Percentiles rank a stretch among this genome's conserved stretches.
phyloP scores from a whole-genome alignment of 2,329 filamentous ascomycete species.

The Penicillium sp. region DNA sequence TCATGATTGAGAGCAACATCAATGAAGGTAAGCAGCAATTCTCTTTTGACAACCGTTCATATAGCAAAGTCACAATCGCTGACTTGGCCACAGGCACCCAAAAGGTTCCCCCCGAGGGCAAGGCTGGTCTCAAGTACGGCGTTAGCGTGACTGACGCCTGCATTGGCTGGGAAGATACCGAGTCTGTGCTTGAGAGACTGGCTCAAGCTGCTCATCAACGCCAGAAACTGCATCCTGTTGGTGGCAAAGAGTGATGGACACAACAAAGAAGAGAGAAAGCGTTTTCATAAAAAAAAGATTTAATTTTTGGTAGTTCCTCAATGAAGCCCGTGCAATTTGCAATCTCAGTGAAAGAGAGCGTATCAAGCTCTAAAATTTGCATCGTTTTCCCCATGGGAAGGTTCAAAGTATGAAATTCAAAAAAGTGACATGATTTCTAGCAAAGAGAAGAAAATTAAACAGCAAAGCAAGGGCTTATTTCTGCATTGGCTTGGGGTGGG shows the following conservation, averaged over 20 bases:
- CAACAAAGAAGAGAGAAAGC: not conserved
- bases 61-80: not conserved
- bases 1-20: slow-evolving; percentile 99
- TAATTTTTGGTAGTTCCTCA: not conserved
- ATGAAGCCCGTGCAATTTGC: too few relatives aligned
- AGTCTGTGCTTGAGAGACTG: slow-evolving; percentile 69
- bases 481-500: slow-evolving; percentile 24
- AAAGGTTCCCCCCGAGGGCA: slow-evolving; percentile 85
- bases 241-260: slow-evolving; percentile 5
- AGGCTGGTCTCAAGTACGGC: slow-evolving; percentile 80
- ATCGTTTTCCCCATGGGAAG: not conserved
- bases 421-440: not conserved
- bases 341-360: not conserved
- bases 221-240: slow-evolving; percentile 46
- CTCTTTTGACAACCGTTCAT: not conserved
- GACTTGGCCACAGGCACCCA: slow-evolving; percentile 60
- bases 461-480: slow-evolving; percentile 17
- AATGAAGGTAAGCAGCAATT: slow-evolving; percentile 64
- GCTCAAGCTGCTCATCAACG: slow-evolving; percentile 76
- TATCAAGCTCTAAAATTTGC: not conserved
- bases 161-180: slow-evolving; percentile 90
- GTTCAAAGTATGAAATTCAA: not conserved
- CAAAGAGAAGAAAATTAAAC: not conserved
- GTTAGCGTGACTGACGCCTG: slow-evolving; percentile 97
- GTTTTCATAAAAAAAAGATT: not conserved